Evolutionary conservation across 2,329 filamentous ascomycete species (phyloP).

Genomic region (Trichocomaceae sp.): DNA sequence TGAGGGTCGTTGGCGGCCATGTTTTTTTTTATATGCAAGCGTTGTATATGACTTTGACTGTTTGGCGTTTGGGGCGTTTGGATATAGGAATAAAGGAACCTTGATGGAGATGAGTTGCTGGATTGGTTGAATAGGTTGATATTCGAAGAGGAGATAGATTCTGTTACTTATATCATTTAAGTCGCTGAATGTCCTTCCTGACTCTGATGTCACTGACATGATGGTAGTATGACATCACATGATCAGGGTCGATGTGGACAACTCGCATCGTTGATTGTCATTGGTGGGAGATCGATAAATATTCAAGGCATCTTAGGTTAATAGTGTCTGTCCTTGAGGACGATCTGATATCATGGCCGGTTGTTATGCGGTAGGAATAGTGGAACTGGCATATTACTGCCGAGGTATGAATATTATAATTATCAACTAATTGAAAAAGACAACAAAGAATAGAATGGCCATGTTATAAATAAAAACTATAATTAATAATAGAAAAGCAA

Average conservation of each 20-base stretch:
- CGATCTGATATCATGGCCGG: neutral
- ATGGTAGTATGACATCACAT: conserved; percentile 10
- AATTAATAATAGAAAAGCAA: too few relatives aligned
- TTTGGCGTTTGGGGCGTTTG: neutral
- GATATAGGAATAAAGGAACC: neutral
- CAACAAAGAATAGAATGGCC: neutral
- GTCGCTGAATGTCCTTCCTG: neutral
- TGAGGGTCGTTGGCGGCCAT: conserved; percentile 17
- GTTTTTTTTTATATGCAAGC: neutral
- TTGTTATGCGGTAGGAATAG: too few relatives aligned
- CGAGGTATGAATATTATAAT: neutral
- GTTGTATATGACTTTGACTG: neutral
- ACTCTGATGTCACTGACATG: conserved; percentile 8
- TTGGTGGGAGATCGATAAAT: neutral
- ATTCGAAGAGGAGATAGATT: neutral
- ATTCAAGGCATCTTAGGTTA: neutral
- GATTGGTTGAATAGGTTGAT: neutral
- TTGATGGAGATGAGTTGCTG: neutral
- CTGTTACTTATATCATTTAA: neutral
- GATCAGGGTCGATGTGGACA: neutral
- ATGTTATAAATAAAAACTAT: neutral
- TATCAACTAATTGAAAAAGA: neutral
- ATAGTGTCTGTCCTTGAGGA: neutral
- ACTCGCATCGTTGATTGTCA: neutral
- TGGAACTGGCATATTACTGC: neutral